Base-by-base conservation (phyloP, 1,139 yeast genomes). In the Candida sp. region DNA sequence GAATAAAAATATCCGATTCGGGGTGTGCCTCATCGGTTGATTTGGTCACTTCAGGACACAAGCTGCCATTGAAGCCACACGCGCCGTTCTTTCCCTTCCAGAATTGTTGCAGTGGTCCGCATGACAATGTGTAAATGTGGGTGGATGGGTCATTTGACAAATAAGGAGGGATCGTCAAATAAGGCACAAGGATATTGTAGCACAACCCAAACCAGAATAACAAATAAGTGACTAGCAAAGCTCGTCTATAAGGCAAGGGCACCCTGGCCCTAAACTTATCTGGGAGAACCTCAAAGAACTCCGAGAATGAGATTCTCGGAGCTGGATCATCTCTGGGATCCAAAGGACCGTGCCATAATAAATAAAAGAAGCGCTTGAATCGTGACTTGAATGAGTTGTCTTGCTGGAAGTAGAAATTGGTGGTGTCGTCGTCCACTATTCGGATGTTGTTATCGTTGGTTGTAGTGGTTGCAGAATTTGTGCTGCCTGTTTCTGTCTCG, bases 51-150 rank as follows among this genome's bases (percentile, higher is more conserved):
- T 63, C 63, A 7, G 83, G 81, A 68, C 98, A 93, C 6, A 70
- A 58, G 23, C 72, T 68, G 1, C 86, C 97, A 59, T 87, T 73
- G 7, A 88, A 59, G 0, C 98, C 98, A 73, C 98, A 93, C 1
- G 73, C 78, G 3, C 82, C 85, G 61, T 90, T 88, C 54, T 83
- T 84, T 0, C 97, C 97, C 43, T 63, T 69, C 97, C 97, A 91
- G 48, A 87, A 70, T 43, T 61, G 62, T 26, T 61, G 58, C 50
- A 58, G 64, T 11, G 52, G 42, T 9, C 72, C 63, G 57, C 90
- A 85, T 1, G 82, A 70, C 23, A 84, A 54, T 9, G 70, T 62
- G 7, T 70, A 51, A 4, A 74, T 63, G 26, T 62, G 62, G 1
- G 59, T 56, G 3, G 56, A 50, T 2, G 59, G 50, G 28, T 62